phyloP scores from a whole-genome alignment of 768 basidiomycete species.

The Leucosporidium yakuticum region DNA sequence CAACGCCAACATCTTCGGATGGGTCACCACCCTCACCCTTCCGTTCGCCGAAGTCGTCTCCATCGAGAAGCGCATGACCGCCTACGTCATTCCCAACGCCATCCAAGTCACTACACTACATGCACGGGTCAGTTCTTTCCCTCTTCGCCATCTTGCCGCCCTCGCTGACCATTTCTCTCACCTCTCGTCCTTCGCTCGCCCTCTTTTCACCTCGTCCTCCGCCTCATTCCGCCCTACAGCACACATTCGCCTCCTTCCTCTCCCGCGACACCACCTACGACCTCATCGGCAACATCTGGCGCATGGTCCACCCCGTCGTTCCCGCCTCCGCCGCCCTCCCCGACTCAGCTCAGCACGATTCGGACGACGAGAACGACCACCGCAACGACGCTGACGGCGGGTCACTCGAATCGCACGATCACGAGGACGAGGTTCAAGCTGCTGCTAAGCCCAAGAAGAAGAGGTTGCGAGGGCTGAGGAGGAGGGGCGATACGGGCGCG shows the following conservation, averaged over 20 bases:
- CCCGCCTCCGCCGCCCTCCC: slow-evolving; percentile 41
- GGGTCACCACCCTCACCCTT: slow-evolving; percentile 88
- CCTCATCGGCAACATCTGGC: slow-evolving; percentile 93
- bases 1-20: slow-evolving; percentile 98
- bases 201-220: background rate
- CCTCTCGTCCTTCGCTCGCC: background rate
- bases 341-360: slow-evolving; percentile 22
- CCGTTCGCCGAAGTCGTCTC: slow-evolving; percentile 78
- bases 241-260: slow-evolving; percentile 94
- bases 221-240: slow-evolving; percentile 51
- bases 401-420: slow-evolving; percentile 27
- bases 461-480: slow-evolving; percentile 16
- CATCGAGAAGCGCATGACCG: slow-evolving; percentile 96
- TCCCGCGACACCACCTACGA: slow-evolving; percentile 93
- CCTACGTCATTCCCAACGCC: slow-evolving; percentile 93
- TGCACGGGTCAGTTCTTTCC: slow-evolving; percentile 42
- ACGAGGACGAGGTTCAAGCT: background rate
- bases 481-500: slow-evolving; percentile 21
- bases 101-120: slow-evolving; percentile 79
- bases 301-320: slow-evolving; percentile 69
- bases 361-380: slow-evolving; percentile 22
- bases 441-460: slow-evolving; percentile 2
- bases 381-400: slow-evolving; percentile 26
- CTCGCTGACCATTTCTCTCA: background rate
- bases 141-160: background rate